Conservation (phyloP, 2,329 filamentous ascomycete species). For the Colletotrichum falcatum region DNA sequence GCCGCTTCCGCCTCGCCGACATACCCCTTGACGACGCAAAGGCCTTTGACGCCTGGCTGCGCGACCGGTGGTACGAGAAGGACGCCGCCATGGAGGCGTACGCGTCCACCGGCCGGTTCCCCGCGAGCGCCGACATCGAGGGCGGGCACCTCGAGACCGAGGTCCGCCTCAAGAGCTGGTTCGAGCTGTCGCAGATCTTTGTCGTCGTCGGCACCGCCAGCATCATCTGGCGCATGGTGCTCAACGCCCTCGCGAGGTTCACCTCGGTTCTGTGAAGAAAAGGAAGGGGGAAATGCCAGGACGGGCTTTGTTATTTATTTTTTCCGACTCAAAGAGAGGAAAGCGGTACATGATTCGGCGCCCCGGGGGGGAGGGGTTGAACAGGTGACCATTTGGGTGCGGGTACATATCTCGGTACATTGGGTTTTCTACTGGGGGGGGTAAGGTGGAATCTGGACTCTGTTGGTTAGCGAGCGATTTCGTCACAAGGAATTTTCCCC, state of each 20-base stretch:
- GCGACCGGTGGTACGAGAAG: constrained; percentile 91
- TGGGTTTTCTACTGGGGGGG: constrained; percentile 16
- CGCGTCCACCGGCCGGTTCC: constrained; percentile 81
- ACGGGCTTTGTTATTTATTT: too few relatives aligned
- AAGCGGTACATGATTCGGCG: background rate
- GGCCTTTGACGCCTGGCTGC: constrained; percentile 86
- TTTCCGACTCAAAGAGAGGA: too few relatives aligned
- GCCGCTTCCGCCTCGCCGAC: constrained; percentile 81
- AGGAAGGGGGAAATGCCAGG: background rate
- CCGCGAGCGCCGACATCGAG: constrained; percentile 61
- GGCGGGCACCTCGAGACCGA: constrained; percentile 68
- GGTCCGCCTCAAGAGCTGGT: constrained; percentile 65
- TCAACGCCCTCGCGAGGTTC: constrained; percentile 43
- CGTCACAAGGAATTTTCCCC: constrained; percentile 6
- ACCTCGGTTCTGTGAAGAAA: background rate
- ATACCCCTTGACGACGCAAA: constrained; percentile 83
- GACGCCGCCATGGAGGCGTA: constrained; percentile 90
- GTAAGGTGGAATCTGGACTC: background rate
- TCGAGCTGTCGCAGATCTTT: constrained; percentile 68
- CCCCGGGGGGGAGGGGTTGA: too few relatives aligned
- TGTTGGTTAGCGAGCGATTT: constrained; percentile 35
- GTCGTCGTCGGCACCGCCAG: constrained; percentile 59
- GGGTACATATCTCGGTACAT: constrained; percentile 13
- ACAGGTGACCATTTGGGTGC: background rate
- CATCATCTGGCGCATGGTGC: constrained; percentile 56